phyloP scores from a whole-genome alignment of 2,329 filamentous ascomycete species.

The Acephala macrosclerotiorum region DNA sequence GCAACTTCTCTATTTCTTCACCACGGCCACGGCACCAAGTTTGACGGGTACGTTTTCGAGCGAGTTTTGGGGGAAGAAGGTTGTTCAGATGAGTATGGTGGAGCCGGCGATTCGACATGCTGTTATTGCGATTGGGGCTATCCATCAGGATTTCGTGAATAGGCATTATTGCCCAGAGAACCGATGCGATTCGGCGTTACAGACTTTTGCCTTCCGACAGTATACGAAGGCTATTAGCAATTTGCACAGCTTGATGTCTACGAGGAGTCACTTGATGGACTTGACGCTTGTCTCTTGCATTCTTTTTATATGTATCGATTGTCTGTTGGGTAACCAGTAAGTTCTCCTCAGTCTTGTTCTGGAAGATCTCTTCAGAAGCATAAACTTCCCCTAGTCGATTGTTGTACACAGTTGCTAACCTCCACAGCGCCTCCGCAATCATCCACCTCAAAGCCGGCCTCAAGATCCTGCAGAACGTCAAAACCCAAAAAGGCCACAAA shows the following conservation, averaged over 20 bases:
- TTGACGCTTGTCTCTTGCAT: constrained; percentile 67
- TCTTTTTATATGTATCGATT: constrained; percentile 70
- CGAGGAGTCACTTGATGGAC: constrained; percentile 34
- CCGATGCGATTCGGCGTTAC: constrained; percentile 45
- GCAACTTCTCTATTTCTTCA: constrained; percentile 37
- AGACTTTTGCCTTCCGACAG: constrained; percentile 60
- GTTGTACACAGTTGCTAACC: constrained; percentile 24
- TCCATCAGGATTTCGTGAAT: constrained; percentile 38
- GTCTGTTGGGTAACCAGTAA: constrained; percentile 39
- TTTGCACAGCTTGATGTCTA: constrained; percentile 38
- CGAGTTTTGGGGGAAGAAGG: constrained; percentile 39
- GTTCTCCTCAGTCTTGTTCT: neutral
- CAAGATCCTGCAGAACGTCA: constrained; percentile 39
- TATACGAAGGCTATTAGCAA: constrained; percentile 62
- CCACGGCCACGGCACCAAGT: constrained; percentile 34
- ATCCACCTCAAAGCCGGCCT: constrained; percentile 41
- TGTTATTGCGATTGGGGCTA: constrained; percentile 41
- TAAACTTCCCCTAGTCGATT: neutral
- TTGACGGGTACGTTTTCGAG: constrained; percentile 36
- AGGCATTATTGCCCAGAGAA: constrained; percentile 50
- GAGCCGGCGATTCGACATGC: constrained; percentile 41
- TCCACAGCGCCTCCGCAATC: constrained; percentile 34
- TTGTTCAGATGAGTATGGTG: constrained; percentile 33
- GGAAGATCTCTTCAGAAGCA: neutral
- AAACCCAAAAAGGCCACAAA: constrained; percentile 23